Base-by-base conservation (phyloP, 768 basidiomycete species). In the Goffeauzyma gilvescens region DNA sequence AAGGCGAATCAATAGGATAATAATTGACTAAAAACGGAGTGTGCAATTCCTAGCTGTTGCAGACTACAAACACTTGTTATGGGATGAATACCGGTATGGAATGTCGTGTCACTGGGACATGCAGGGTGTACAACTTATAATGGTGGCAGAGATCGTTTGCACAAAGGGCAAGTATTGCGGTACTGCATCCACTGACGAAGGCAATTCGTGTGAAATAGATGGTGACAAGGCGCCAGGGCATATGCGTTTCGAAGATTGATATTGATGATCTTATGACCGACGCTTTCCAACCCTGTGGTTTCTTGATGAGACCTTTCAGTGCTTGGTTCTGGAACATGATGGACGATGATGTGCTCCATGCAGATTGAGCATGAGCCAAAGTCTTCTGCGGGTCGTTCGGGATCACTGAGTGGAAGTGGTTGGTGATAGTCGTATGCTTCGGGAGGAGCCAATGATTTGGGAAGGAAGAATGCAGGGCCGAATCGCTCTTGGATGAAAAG, bases 291-390 rank as follows among this genome's bases (percentile, higher is more conserved):
- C 10, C 31, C 35, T n/a, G 45, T 30, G 4, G 45, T 40, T 7
- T n/a, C n/a, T n/a, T n/a, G n/a, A n/a, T n/a, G n/a, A n/a, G n/a
- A n/a, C n/a, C n/a, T n/a, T n/a, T n/a, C n/a, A n/a, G n/a, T n/a
- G n/a, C n/a, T n/a, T n/a, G n/a, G n/a, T n/a, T n/a, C n/a, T n/a
- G 65, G 32, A 30, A 38, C 41, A 20, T 49, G 54, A 6, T 75
- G 72, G 20, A 73, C 59, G 30, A 73, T 55, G 49, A 89, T 87
- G 4, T 75, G 71, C 45, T 90, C 86, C 83, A 90, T 87, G 55
- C 86, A 90, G 40, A 93, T 89, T 5, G 83, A 75, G 53, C 86
- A 93, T 57, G 89, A 83, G 6, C 81, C 84, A 13, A 84, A 65
- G 2, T 78, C 72, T 50, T 78, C 75, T 33, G 78, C 78, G 2